Evolutionary conservation across 352 stramenopile species (phyloP), one percentile per base, ranked within the genome.

Genomic region (Pseudoperonospora humuli): DNA sequence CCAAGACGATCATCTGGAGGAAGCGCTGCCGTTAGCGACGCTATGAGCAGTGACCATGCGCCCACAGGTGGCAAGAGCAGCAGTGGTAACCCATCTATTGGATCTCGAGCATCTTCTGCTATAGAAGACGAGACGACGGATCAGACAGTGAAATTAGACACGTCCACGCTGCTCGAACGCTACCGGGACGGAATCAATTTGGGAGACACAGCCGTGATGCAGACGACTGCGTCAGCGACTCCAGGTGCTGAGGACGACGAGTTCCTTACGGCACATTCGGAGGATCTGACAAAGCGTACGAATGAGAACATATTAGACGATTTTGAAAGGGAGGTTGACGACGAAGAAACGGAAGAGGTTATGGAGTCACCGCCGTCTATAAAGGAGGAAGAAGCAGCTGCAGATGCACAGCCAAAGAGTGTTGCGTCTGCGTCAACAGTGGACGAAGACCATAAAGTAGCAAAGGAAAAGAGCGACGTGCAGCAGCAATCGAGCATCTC

Each of bases 171-270:
- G 42, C 40, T 75, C 33, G 50, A 70, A 33, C 50, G 43, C 21
- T 70, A 62, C 46, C 36, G 52, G 23, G 55, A 70, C 31, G 55
- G 66, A 15, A 20, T 41, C 8, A 54, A 58, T 32, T 32, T 69
- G n/a, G 50, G 10, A 0, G 51, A 61, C 23, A 51, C 45, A 17
- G 47, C 39, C 2, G 54, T 62, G 43, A 38, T 41, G 23, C 54
- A 64, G 15, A 57, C 29, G 37, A 56, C 33, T 3, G 27, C 55
- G n/a, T 58, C 59, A 2, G 43, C 57, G 13, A 34, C n/a, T 13
- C 27, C 65, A 28, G 57, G 45, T 5, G 37, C 31, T 7, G 53
- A 59, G 5, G 54, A 69, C 2, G 53, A 69, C 4, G 50, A 70
- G 14, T 69, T 50, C 53, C 67, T 70, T 33, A 65, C 50, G 31